Evolutionary conservation across 169 alveolate genomes (phyloP), one percentile per base, ranked within the genome.

Genomic region (Sarcocystis neurona): DNA sequence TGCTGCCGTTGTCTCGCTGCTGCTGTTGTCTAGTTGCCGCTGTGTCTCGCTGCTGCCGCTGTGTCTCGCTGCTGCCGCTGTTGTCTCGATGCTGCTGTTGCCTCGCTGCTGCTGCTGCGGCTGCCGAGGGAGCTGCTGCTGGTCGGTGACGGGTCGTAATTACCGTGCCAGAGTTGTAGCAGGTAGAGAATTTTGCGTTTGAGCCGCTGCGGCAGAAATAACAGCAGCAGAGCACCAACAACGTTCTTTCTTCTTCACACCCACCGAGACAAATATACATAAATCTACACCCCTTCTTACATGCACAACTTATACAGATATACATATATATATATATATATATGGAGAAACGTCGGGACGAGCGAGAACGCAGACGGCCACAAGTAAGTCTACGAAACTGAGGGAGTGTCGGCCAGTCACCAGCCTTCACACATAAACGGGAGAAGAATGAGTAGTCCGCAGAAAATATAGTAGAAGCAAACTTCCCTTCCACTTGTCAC

Each of bases 131-230:
- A 48, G 60, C 6, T 48, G 6, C 60, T 48, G 60, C 60, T 6
- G 15, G 15, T 10, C 6, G 15, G 6, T 48, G 48, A 8, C 37
- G 66, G 18, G 85, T 39, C 63, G 27, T 58, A 5, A 74, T 56
- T 56, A 82, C 79, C 88, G 18, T 82, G 88, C 79, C 88, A 82
- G 12, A 82, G 79, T 47, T 82, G 87, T 27, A 79, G 72, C 39
- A 79, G 56, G 15, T 43, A 47, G 27, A 80, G 74, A n/a, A 56
- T 78, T 46, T 80, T 58, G 47, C 88, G 32, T 63, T 58, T 80
- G 12, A 58, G 44, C 8, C 63, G 32, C 79, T 58, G 88, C 41
- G 41, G 39, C 27, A 44, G n/a, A 27, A 30, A 23, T 4, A 53
- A 53, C 12, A 15, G 46, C 77, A 30, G 72, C 15, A 58, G 72